These are phyloP conservation scores for Gossypium sturtianum DNA, from an alignment of 345 rosid species.

Conservation along the genomic window DNA sequence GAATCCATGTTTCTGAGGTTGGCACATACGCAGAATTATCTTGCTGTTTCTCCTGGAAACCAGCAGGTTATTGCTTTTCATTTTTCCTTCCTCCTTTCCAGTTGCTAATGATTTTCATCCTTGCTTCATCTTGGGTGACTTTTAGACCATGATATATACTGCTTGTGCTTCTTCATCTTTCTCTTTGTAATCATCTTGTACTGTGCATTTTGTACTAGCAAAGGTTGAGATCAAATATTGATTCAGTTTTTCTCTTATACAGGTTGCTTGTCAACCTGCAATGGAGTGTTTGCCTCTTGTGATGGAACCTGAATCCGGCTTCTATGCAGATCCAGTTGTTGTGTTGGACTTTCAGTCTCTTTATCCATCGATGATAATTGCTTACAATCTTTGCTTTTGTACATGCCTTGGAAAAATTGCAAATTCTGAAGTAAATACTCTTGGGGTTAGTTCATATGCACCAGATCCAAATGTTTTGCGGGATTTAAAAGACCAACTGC, in stretches of 20 bases:
- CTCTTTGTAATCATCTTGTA: neutral
- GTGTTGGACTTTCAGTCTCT: conserved; percentile 98
- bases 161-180: neutral
- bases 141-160: neutral
- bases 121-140: neutral
- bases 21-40: conserved; percentile 92
- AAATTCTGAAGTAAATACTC: conserved; percentile 55
- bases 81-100: neutral
- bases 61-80: conserved; percentile 52
- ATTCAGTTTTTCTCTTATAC: conserved; percentile 11
- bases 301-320: conserved; percentile 97
- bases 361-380: conserved; percentile 96
- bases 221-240: conserved; percentile 11
- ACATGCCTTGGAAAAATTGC: conserved; percentile 86
- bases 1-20: conserved; percentile 95
- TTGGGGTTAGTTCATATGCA: conserved; percentile 74
- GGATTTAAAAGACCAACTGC: conserved; percentile 52
- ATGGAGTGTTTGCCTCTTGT: conserved; percentile 98
- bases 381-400: conserved; percentile 89
- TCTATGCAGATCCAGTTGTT: conserved; percentile 85
- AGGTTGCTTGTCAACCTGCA: conserved; percentile 99
- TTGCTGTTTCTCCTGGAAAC: conserved; percentile 90
- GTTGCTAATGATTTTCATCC: neutral
- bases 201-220: neutral
- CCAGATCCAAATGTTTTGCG: conserved; percentile 48